phyloP scores from a whole-genome alignment of 1,284 basidiomycete species.

The Omphalotus olearius region DNA sequence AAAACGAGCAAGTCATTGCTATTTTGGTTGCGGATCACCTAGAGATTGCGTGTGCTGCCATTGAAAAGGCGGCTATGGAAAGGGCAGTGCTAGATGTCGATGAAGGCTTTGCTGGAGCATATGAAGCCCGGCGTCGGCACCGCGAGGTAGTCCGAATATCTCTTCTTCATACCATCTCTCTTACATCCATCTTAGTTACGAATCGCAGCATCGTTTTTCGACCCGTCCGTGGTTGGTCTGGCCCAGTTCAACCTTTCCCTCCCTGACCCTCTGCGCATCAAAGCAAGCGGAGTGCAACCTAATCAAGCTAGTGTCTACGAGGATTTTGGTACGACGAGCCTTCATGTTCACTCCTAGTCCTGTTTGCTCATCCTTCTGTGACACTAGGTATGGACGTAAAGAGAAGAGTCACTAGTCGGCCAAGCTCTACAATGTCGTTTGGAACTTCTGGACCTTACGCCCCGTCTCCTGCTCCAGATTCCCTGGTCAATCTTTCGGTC shows the following conservation, averaged over 20 bases:
- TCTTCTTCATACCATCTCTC: background rate
- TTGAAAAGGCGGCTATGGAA: slow-evolving; percentile 98
- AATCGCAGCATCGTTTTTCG: background rate
- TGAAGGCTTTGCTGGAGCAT: slow-evolving; percentile 81
- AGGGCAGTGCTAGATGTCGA: slow-evolving; percentile 95
- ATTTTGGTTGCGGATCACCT: slow-evolving; percentile 92
- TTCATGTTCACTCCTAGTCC: background rate
- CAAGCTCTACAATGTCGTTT: slow-evolving; percentile 61
- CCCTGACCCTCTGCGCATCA: slow-evolving; percentile 88
- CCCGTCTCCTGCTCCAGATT: slow-evolving; percentile 47
- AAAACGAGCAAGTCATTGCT: slow-evolving; percentile 68
- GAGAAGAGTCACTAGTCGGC: slow-evolving; percentile 54
- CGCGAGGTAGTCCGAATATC: slow-evolving; percentile 56
- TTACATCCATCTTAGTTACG: background rate
- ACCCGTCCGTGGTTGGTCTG: slow-evolving; percentile 2
- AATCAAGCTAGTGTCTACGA: slow-evolving; percentile 92
- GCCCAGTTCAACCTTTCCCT: slow-evolving; percentile 65
- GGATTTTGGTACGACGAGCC: slow-evolving; percentile 70
- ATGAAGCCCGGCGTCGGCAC: slow-evolving; percentile 83
- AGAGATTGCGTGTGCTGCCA: slow-evolving; percentile 90
- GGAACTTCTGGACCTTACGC: slow-evolving; percentile 37
- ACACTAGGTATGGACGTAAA: slow-evolving; percentile 46
- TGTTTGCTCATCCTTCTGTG: slow-evolving; percentile 8
- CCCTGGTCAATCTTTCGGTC: slow-evolving; percentile 25
- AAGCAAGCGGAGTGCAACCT: slow-evolving; percentile 76